Evolutionary conservation across 306 rosid genomes (phyloP).

Genomic region (Castanea mollissima): DNA sequence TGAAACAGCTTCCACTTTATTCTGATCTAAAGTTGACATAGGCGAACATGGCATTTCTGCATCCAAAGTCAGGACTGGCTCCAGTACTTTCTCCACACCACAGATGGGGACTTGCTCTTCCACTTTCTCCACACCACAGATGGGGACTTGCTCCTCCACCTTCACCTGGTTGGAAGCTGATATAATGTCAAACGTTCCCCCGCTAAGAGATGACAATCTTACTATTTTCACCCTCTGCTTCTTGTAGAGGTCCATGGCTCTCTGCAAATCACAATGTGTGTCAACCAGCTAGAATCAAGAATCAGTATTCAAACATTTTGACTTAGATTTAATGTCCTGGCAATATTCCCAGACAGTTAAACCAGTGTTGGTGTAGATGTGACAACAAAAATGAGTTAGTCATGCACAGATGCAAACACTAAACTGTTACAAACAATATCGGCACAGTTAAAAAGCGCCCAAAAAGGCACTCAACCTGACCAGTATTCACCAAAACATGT

Average conservation of each 20-base stretch:
- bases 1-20: slow-evolving; percentile 23
- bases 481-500: not conserved
- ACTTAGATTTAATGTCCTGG: not conserved
- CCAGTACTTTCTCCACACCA: slow-evolving; percentile 38
- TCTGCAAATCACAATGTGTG: slow-evolving; percentile 50
- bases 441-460: not conserved
- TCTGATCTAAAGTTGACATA: slow-evolving; percentile 28
- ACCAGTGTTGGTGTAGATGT: not conserved
- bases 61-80: slow-evolving; percentile 35
- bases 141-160: slow-evolving; percentile 37
- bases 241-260: slow-evolving; percentile 76
- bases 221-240: slow-evolving; percentile 60
- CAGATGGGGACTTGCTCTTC: slow-evolving; percentile 36
- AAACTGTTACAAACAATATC: not conserved
- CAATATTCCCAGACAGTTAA: not conserved
- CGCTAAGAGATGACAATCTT: slow-evolving; percentile 20
- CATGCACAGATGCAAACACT: not conserved
- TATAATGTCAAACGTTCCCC: slow-evolving; percentile 41
- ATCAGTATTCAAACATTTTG: slow-evolving; percentile 14
- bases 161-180: slow-evolving; percentile 39
- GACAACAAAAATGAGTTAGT: not conserved
- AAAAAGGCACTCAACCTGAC: not conserved
- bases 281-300: slow-evolving; percentile 21
- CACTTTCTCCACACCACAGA: slow-evolving; percentile 24
- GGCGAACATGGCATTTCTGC: slow-evolving; percentile 31